These are phyloP conservation scores for Ogataea ramenticola DNA, from an alignment of 805 yeast genomes.

Conservation along the genomic window DNA sequence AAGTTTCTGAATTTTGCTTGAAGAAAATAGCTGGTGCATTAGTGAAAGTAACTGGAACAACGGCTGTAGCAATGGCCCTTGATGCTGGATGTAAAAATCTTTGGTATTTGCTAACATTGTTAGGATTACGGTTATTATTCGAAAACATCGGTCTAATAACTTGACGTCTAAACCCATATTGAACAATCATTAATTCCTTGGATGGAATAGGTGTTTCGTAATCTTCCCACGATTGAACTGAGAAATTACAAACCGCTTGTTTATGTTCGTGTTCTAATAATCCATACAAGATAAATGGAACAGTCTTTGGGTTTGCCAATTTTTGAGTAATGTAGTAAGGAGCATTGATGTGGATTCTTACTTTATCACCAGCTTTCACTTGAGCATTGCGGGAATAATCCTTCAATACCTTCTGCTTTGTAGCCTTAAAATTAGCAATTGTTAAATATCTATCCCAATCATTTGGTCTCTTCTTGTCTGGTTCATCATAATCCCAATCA, in stretches of 20 bases:
- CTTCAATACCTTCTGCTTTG: slow-evolving; percentile 62
- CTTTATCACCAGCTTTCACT: slow-evolving; percentile 56
- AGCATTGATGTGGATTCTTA: slow-evolving; percentile 52
- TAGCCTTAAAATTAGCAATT: slow-evolving; percentile 68
- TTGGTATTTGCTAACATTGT: slow-evolving; percentile 82
- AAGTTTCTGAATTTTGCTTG: slow-evolving; percentile 41
- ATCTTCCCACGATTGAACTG: slow-evolving; percentile 84
- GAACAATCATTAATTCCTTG: slow-evolving; percentile 74
- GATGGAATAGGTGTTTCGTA: slow-evolving; percentile 80
- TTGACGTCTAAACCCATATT: slow-evolving; percentile 90
- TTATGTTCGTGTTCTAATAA: slow-evolving; percentile 83
- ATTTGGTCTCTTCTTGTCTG: slow-evolving; percentile 62
- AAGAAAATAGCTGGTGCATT: slow-evolving; percentile 81
- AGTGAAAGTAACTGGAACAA: slow-evolving; percentile 81
- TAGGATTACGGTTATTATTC: slow-evolving; percentile 66
- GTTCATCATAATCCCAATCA: slow-evolving; percentile 83
- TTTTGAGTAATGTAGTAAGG: slow-evolving; percentile 40
- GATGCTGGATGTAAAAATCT: slow-evolving; percentile 76
- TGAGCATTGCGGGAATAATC: slow-evolving; percentile 42
- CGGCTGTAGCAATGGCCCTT: slow-evolving; percentile 71
- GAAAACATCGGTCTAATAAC: slow-evolving; percentile 78
- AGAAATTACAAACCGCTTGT: slow-evolving; percentile 72
- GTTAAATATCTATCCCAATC: slow-evolving; percentile 74
- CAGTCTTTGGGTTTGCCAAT: slow-evolving; percentile 32
- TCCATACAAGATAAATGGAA: slow-evolving; percentile 63